Base-by-base conservation (phyloP, 768 basidiomycete genomes). In the Strobilomyces confusus region DNA sequence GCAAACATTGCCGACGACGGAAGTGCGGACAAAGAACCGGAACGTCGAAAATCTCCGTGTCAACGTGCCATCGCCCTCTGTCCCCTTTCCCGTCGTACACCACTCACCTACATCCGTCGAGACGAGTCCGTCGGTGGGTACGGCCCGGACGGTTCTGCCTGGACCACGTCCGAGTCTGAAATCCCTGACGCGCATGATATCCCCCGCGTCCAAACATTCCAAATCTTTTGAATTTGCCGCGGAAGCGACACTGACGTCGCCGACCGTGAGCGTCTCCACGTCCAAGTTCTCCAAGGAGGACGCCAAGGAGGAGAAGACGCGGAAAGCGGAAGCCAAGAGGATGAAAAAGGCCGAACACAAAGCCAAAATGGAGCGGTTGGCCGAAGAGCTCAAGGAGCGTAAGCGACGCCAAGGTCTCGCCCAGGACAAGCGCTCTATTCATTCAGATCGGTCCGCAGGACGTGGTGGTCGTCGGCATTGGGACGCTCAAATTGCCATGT, bases 351-450 rank as follows among this genome's bases (percentile, higher is more conserved):
- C 74, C 11, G 69, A 74, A 48, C 65, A 71, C 44, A 69, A 71
- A 32, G 71, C 71, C 49, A 72, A 65, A 57, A 67, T 65, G 30
- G 74, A 77, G 52, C 70, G 70, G 47, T 68, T 80, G 30, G 78
- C 79, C n/a, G 61, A 69, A 51, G 71, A 77, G 44, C 69, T 80
- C 56, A 77, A 75, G 63, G 69, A 70, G 47, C 69, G 63, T 61
- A 57, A 64, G 66, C 60, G 70, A 55, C 72, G 71, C 13, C 62
- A 63, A 42, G 55, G 51, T 8, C 63, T 66, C 3, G 63, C 66
- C 9, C 50, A 52, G 13, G 74, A 76, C 42, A 64, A 52, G 53
- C 50, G 30, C 1, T 77, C 75, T 25, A 32, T 66, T 0, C 63
- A 56, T 33, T 74, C 72, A 2, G 43, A 57, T 9, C 56, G 63